These are phyloP conservation scores for Candida takata DNA, from an alignment of 805 yeast genomes.

Conservation along the genomic window DNA sequence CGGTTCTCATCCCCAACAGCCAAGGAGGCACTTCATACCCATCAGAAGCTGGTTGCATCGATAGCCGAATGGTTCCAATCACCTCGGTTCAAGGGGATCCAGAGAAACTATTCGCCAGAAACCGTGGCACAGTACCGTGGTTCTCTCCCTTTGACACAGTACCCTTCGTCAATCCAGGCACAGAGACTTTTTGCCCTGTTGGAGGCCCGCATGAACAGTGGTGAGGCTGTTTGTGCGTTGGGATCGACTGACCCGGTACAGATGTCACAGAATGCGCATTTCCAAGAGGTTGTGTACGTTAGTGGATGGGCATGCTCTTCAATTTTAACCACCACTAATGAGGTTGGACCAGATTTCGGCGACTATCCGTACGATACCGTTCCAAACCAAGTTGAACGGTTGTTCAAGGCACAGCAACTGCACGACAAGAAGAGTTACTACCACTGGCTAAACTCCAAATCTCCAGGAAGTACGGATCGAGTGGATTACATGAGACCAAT, in stretches of 20 bases:
- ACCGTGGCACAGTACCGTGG: constrained; percentile 50
- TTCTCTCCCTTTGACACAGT: constrained; percentile 29
- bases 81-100: constrained; percentile 39
- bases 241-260: constrained; percentile 62
- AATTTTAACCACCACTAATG: constrained; percentile 51
- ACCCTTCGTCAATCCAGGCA: constrained; percentile 48
- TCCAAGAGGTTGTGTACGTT: constrained; percentile 47
- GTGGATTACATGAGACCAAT: constrained; percentile 54
- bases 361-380: constrained; percentile 66
- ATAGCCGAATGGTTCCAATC: constrained; percentile 45
- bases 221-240: constrained; percentile 46
- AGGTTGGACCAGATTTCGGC: constrained; percentile 60
- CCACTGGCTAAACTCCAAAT: constrained; percentile 27
- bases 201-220: constrained; percentile 31
- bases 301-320: constrained; percentile 61
- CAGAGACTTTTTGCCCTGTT: constrained; percentile 41
- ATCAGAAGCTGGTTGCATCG: constrained; percentile 25
- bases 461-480: constrained; percentile 15
- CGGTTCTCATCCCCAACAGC: constrained; percentile 13
- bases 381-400: constrained; percentile 56
- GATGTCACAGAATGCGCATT: constrained; percentile 46
- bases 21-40: constrained; percentile 11
- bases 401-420: constrained; percentile 50
- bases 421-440: constrained; percentile 47
- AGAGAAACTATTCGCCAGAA: constrained; percentile 46